Base-by-base conservation (phyloP, 164 flowering plant genomes). In the Macadamia tetraphylla region DNA sequence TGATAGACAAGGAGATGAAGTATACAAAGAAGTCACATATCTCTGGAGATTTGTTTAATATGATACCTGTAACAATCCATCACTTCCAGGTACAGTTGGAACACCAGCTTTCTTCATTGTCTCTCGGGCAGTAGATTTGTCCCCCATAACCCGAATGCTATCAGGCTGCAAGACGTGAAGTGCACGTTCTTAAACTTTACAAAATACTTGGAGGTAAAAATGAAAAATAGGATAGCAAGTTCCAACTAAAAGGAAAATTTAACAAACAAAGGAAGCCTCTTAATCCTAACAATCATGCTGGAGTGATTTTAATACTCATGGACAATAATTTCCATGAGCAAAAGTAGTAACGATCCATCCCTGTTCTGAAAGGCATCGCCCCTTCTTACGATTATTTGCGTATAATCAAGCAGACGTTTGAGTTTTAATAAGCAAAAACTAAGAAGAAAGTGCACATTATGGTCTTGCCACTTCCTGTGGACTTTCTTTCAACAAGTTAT, bases 51-150 rank as follows among this genome's bases (percentile, higher is more conserved):
- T 44, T 43, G 8, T 71, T 32, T 30, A 15, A 56, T 58, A 59
- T 49, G 48, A 60, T 79, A 92, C 99, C 98, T 89, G 85, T 61
- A 94, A 73, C 69, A 94, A 75, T 58, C 99, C 99, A 44, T 89
- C 96, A 81, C 99, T 94, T 74, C 99, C 99, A 14, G 99, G 99
- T 32, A 94, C 99, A 74, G 99, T 94, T 48, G 99, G 99, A 74
- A 94, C 99, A 71, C 98, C 97, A 64, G 99, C 98, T 71, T 88
- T 86, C 80, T 90, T 94, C 99, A 94, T 94, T 67, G 98, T 94
- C 1, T 94, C 96, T 69, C 99, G 81, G 15, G 99, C 99, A 78
- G 99, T 94, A 64, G 99, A 70, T 78, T 94, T 94, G 78, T 94
- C 98, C 77, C 99, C 99, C 99, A 94, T 94, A 53, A 90, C 90